phyloP scores from a whole-genome alignment of 2,329 filamentous ascomycete species.

The Remersonia thermophila region DNA sequence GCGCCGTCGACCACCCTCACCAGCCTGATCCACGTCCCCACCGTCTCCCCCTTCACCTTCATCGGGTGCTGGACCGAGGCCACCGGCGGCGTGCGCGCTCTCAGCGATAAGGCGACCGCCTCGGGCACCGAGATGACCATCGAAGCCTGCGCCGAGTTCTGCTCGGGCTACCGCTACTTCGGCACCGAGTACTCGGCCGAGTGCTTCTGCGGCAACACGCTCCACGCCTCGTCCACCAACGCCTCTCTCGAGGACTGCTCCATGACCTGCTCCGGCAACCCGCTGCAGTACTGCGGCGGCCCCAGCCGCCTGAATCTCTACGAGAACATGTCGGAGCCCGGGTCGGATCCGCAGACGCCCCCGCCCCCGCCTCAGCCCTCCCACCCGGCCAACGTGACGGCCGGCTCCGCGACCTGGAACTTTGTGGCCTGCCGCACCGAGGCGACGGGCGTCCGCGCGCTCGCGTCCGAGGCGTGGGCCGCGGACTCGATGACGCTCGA shows the following conservation, averaged over 20 bases:
- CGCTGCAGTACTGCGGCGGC: conserved; percentile 25
- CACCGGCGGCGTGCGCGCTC: conserved; percentile 27
- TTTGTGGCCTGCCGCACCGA: conserved; percentile 29
- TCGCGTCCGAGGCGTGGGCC: conserved; percentile 20
- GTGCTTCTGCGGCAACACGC: conserved; percentile 36
- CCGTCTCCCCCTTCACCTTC: conserved; percentile 30
- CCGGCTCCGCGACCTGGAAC: conserved; percentile 17
- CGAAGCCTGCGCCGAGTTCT: conserved; percentile 33
- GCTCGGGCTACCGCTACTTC: conserved; percentile 33
- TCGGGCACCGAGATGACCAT: conserved; percentile 34
- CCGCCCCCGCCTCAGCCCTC: conserved; percentile 15
- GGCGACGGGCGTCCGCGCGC: conserved; percentile 24
- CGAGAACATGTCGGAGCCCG: conserved; percentile 7
- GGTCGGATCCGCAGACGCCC: too few relatives aligned
- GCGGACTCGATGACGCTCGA: conserved; percentile 27
- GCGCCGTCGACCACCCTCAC: conserved; percentile 18
- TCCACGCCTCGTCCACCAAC: conserved; percentile 22
- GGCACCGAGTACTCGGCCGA: conserved; percentile 39
- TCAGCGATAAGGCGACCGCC: conserved; percentile 26
- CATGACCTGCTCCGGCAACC: conserved; percentile 25
- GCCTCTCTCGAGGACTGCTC: conserved; percentile 23
- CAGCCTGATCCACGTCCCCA: conserved; percentile 25
- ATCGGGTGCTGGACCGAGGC: conserved; percentile 37
- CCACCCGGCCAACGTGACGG: conserved; percentile 22
- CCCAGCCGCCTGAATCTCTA: conserved; percentile 22